Evolutionary conservation across 1,284 basidiomycete species (phyloP).

Genomic region (Entoloma clypeatum): DNA sequence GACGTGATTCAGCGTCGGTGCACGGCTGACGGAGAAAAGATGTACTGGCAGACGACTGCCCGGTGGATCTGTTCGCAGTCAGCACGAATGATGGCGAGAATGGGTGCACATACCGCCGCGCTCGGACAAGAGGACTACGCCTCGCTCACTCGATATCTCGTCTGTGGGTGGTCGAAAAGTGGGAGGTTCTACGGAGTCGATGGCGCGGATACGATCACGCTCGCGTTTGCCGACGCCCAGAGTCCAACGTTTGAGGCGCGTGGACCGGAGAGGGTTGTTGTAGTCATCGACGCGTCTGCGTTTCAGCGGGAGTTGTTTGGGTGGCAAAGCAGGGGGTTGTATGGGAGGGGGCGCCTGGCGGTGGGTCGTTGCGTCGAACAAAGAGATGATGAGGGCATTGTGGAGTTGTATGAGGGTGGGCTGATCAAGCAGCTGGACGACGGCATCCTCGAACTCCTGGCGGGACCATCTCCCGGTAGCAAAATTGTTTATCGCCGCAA

Average conservation of each 20-base stretch:
- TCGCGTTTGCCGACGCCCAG: slow-evolving; percentile 68
- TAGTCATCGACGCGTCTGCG: slow-evolving; percentile 58
- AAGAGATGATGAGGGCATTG: slow-evolving; percentile 75
- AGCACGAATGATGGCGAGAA: background rate
- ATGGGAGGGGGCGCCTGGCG: slow-evolving; percentile 55
- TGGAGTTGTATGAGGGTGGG: slow-evolving; percentile 71
- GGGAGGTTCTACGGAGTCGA: slow-evolving; percentile 41
- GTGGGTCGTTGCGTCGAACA: slow-evolving; percentile 70
- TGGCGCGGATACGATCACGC: slow-evolving; percentile 59
- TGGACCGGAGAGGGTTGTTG: slow-evolving; percentile 49
- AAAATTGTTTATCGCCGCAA: slow-evolving; percentile 59
- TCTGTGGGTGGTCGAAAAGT: slow-evolving; percentile 48
- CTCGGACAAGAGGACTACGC: slow-evolving; percentile 57
- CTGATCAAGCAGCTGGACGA: slow-evolving; percentile 60
- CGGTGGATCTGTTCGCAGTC: slow-evolving; percentile 48
- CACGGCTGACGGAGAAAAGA: slow-evolving; percentile 63
- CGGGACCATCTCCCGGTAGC: slow-evolving; percentile 66
- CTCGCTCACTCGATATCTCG: slow-evolving; percentile 69
- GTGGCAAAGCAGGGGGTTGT: slow-evolving; percentile 54
- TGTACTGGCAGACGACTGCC: slow-evolving; percentile 68
- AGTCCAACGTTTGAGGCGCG: slow-evolving; percentile 70
- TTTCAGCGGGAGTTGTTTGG: slow-evolving; percentile 60
- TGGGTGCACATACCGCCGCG: slow-evolving; percentile 39
- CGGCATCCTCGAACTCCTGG: slow-evolving; percentile 68
- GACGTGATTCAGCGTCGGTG: slow-evolving; percentile 72